These are phyloP conservation scores for Fusarium foetens DNA, from an alignment of 2,329 filamentous ascomycete species.

Conservation along the genomic window DNA sequence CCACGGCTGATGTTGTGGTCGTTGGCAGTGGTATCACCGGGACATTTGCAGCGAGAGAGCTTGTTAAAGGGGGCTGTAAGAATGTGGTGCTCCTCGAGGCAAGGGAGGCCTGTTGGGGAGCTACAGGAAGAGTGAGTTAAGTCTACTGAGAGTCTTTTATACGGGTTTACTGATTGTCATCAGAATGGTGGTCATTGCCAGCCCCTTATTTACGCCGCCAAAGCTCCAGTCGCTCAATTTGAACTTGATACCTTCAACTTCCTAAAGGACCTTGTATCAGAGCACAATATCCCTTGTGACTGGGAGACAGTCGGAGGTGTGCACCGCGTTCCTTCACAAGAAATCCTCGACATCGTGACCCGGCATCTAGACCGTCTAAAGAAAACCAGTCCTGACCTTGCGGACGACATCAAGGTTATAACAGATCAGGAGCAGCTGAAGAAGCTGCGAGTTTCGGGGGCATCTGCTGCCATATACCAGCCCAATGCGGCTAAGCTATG, in stretches of 20 bases:
- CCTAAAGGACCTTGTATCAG: conserved; percentile 66
- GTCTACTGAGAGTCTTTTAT: not conserved
- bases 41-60: conserved; percentile 73
- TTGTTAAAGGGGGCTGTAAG: conserved; percentile 60
- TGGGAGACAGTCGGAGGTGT: conserved; percentile 72
- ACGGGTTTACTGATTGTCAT: conserved; percentile 1
- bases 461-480: conserved; percentile 72
- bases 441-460: conserved; percentile 64
- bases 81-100: conserved; percentile 80
- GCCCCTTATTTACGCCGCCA: conserved; percentile 71
- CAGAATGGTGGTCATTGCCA: conserved; percentile 81
- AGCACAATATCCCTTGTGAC: conserved; percentile 73
- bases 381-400: conserved; percentile 66
- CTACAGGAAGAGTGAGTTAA: conserved; percentile 77
- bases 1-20: conserved; percentile 73
- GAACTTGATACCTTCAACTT: conserved; percentile 75
- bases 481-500: conserved; percentile 74
- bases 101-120: conserved; percentile 82
- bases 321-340: conserved; percentile 68
- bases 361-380: conserved; percentile 62
- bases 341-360: conserved; percentile 64
- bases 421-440: conserved; percentile 54
- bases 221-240: conserved; percentile 73
- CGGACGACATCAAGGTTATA: conserved; percentile 57
- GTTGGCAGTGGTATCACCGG: conserved; percentile 82